These are phyloP conservation scores for Ceratobasidium theobromae DNA, from an alignment of 1,284 basidiomycete genomes.

Conservation along the genomic window DNA sequence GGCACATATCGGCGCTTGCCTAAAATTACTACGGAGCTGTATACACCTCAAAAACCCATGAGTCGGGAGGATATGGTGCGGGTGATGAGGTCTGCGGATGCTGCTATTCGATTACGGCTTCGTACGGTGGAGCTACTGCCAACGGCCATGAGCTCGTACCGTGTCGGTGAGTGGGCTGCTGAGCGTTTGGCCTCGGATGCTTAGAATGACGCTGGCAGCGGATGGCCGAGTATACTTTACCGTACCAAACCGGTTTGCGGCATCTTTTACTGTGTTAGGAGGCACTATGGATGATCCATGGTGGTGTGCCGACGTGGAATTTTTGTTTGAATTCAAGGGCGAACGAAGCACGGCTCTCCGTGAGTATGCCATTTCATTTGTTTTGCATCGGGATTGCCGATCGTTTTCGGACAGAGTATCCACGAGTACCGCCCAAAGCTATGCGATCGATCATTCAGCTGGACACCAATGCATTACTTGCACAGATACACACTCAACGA, in stretches of 20 bases:
- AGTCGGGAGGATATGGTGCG: slow-evolving; percentile 64
- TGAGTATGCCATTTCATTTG: not conserved
- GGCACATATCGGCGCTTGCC: slow-evolving; percentile 82
- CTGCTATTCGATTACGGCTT: slow-evolving; percentile 73
- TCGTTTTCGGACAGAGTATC: not conserved
- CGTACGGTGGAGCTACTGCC: slow-evolving; percentile 72
- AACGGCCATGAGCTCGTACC: slow-evolving; percentile 70
- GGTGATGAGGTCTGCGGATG: slow-evolving; percentile 71
- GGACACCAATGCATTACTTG: slow-evolving; percentile 7
- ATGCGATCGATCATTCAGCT: slow-evolving; percentile 7
- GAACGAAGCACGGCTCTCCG: slow-evolving; percentile 1
- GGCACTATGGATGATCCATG: slow-evolving; percentile 67
- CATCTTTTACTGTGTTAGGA: slow-evolving; percentile 70
- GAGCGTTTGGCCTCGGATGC: not conserved
- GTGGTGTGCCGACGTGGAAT: slow-evolving; percentile 80
- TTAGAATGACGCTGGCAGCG: slow-evolving; percentile 44
- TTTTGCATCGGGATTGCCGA: not conserved
- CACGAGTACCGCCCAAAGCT: slow-evolving; percentile 18
- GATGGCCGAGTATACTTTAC: slow-evolving; percentile 78
- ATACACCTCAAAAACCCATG: slow-evolving; percentile 64
- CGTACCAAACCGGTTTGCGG: slow-evolving; percentile 72
- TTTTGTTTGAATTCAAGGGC: slow-evolving; percentile 71
- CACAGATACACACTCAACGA: slow-evolving; percentile 11
- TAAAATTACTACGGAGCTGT: slow-evolving; percentile 71
- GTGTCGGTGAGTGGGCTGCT: slow-evolving; percentile 58